Evolutionary conservation across 1,139 yeast genomes (phyloP).

Genomic region (Blastobotrys aristatus): DNA sequence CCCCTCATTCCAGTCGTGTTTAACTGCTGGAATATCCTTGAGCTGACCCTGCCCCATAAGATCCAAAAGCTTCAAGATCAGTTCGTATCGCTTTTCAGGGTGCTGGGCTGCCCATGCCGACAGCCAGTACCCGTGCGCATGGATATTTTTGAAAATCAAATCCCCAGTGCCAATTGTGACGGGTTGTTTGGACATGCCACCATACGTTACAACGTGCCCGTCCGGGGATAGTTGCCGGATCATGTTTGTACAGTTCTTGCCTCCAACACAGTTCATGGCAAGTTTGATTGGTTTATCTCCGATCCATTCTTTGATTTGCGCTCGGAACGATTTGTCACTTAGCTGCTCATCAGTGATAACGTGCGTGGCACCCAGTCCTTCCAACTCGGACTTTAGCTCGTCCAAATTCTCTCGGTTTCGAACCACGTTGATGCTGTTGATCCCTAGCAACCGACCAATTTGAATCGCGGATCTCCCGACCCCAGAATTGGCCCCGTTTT

Average conservation of each 20-base stretch:
- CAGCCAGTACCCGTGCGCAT: constrained; percentile 91
- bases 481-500: constrained; percentile 94
- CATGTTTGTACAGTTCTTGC: constrained; percentile 71
- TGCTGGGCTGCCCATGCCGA: constrained; percentile 67
- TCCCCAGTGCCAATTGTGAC: constrained; percentile 82
- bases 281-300: constrained; percentile 51
- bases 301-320: constrained; percentile 58
- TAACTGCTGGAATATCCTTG: constrained; percentile 56
- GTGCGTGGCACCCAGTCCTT: constrained; percentile 70
- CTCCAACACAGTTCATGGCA: constrained; percentile 92
- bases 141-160: constrained; percentile 82
- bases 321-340: constrained; percentile 58
- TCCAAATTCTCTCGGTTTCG: constrained; percentile 78
- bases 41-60: constrained; percentile 48
- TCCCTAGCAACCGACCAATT: constrained; percentile 69
- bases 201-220: constrained; percentile 79
- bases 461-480: constrained; percentile 95
- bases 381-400: constrained; percentile 53
- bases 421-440: constrained; percentile 80
- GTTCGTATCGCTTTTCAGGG: constrained; percentile 55
- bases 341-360: constrained; percentile 88
- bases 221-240: constrained; percentile 74
- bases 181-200: constrained; percentile 97
- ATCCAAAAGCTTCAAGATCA: constrained; percentile 56
- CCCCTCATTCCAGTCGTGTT: constrained; percentile 41